These are phyloP conservation scores for Cryptococcus sp. DNA, from an alignment of 1,284 basidiomycete genomes.

Conservation along the genomic window DNA sequence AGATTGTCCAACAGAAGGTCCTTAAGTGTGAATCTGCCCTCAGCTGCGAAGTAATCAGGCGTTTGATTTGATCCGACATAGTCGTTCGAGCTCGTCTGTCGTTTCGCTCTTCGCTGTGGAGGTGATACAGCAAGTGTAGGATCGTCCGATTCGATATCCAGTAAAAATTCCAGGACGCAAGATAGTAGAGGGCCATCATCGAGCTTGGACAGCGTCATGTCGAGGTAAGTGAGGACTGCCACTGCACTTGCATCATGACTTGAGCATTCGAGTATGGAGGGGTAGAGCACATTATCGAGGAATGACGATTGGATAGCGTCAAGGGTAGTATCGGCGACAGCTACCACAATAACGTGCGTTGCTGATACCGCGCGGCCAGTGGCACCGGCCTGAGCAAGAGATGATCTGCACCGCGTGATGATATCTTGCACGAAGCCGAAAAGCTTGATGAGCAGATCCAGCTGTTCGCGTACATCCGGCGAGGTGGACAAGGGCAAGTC, in stretches of 20 bases:
- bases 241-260: slow-evolving; percentile 89
- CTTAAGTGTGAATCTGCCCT: slow-evolving; percentile 84
- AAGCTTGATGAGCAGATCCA: slow-evolving; percentile 86
- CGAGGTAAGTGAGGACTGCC: slow-evolving; percentile 95
- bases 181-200: slow-evolving; percentile 59
- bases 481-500: slow-evolving; percentile 63
- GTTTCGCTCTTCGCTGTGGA: slow-evolving; percentile 12
- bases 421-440: slow-evolving; percentile 92
- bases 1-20: slow-evolving; percentile 81
- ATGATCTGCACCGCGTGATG: slow-evolving; percentile 39
- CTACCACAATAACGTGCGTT: slow-evolving; percentile 62
- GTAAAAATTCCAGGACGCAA: slow-evolving; percentile 34
- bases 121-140: background rate
- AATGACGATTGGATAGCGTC: slow-evolving; percentile 83
- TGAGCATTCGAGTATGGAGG: slow-evolving; percentile 90
- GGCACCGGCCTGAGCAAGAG: slow-evolving; percentile 25
- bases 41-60: slow-evolving; percentile 78
- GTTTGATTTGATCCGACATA: slow-evolving; percentile 52
- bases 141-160: slow-evolving; percentile 26
- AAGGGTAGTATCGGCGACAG: slow-evolving; percentile 76
- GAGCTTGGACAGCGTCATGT: slow-evolving; percentile 78
- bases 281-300: slow-evolving; percentile 89
- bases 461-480: slow-evolving; percentile 72
- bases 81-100: slow-evolving; percentile 32
- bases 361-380: slow-evolving; percentile 16